Evolutionary conservation across 2,329 filamentous ascomycete species (phyloP).

Genomic region (Fusarium agapanthi): DNA sequence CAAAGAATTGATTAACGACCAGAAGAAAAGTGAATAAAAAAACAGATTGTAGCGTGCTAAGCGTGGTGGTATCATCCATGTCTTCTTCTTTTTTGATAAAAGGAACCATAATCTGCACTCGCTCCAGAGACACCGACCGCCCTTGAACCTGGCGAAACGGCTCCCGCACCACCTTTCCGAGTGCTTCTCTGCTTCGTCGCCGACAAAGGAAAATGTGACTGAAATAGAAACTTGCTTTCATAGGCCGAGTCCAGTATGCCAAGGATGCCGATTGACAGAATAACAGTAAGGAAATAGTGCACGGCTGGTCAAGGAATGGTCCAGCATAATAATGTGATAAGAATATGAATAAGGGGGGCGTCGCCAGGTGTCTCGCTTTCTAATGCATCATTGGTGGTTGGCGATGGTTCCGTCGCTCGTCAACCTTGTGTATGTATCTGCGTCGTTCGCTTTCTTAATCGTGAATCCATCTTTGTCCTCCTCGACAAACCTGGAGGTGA

Average conservation of each 20-base stretch:
- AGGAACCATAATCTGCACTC: conserved; percentile 42
- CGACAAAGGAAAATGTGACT: conserved; percentile 35
- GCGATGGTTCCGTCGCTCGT: conserved; percentile 40
- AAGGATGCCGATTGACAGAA: conserved; percentile 26
- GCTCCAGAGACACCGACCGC: conserved; percentile 3
- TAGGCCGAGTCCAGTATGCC: conserved; percentile 29
- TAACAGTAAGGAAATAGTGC: conserved; percentile 35
- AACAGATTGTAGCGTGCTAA: conserved; percentile 48
- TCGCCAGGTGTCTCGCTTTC: conserved; percentile 42
- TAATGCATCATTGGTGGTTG: conserved; percentile 42
- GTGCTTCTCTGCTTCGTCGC: conserved; percentile 18
- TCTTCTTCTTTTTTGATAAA: conserved; percentile 44
- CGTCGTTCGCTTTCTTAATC: conserved; percentile 38
- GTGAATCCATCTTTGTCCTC: conserved; percentile 32
- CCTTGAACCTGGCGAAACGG: neutral
- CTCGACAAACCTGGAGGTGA: conserved; percentile 11
- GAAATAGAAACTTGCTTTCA: conserved; percentile 34
- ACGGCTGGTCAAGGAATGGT: conserved; percentile 24
- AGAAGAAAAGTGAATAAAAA: conserved; percentile 32
- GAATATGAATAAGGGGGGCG: neutral
- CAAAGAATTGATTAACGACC: conserved; percentile 27
- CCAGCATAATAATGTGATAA: conserved; percentile 17
- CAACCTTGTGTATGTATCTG: conserved; percentile 31
- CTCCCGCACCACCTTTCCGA: conserved; percentile 2
- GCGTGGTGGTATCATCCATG: conserved; percentile 56